Conservation (phyloP, 768 basidiomycete genomes). For the Phaeotremella skinneri region DNA sequence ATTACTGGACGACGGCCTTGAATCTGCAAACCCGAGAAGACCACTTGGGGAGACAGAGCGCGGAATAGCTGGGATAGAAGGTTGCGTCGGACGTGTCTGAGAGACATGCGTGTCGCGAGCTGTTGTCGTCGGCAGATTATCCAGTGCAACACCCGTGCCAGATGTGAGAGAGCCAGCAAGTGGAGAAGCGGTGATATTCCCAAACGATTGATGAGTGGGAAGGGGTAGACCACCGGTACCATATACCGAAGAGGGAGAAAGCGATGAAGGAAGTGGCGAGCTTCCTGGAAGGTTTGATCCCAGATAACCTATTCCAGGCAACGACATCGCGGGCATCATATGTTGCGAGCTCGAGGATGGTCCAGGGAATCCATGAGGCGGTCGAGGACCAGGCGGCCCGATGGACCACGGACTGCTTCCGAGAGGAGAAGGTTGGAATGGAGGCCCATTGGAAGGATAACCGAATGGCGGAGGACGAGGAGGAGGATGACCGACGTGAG, state of each 20-base stretch:
- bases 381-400: conserved; percentile 14
- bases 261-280: conserved; percentile 13
- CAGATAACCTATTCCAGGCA: conserved; percentile 18
- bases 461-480: conserved; percentile 8
- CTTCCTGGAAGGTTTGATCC: conserved; percentile 12
- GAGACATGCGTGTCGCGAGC: not conserved
- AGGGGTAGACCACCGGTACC: conserved; percentile 16
- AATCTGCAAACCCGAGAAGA: not conserved
- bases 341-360: conserved; percentile 13
- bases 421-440: not conserved
- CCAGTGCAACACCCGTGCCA: conserved; percentile 12
- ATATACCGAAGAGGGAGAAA: conserved; percentile 13
- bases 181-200: conserved; percentile 30
- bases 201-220: conserved; percentile 19
- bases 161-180: conserved; percentile 36
- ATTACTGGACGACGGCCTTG: conserved; percentile 10
- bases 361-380: conserved; percentile 17
- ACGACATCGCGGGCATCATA: conserved; percentile 5
- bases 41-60: not conserved
- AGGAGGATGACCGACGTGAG: conserved; percentile 18
- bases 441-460: conserved; percentile 1
- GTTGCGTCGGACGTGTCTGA: not conserved
- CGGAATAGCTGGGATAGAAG: not conserved
- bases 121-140: too few species aligned
- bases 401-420: conserved; percentile 1